Conservation (phyloP, 441 rosid species). For the Biscutella laevigata region DNA sequence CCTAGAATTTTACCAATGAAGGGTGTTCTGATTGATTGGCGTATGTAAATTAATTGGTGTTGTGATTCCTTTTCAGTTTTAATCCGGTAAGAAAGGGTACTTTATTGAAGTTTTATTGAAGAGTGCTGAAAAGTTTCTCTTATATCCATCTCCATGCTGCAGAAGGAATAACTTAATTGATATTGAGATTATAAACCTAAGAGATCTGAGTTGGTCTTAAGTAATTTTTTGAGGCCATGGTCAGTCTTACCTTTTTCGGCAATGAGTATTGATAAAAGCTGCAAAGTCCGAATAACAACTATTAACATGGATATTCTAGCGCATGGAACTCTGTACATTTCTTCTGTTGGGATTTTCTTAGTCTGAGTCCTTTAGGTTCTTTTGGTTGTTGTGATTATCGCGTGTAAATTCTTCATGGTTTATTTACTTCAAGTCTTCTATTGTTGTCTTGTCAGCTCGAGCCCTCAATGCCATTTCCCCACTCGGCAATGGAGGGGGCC, state of each 20-base stretch:
- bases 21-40: not conserved
- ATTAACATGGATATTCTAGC: not conserved
- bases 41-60: not conserved
- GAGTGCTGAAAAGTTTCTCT: not conserved
- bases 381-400: not conserved
- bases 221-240: not conserved
- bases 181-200: not conserved
- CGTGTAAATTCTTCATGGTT: not conserved
- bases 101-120: not conserved
- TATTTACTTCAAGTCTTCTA: not conserved
- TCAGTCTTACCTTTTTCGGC: constrained; percentile 13
- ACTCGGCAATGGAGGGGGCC: constrained; percentile 80
- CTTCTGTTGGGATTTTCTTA: not conserved
- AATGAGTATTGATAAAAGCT: not conserved
- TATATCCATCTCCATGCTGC: not conserved
- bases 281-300: not conserved
- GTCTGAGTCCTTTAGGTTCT: not conserved
- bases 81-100: not conserved
- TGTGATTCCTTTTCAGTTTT: not conserved
- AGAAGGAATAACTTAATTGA: constrained; percentile 4
- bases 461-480: constrained; percentile 65
- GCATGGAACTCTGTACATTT: not conserved
- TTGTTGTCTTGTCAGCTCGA: constrained; percentile 40
- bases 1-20: not conserved
- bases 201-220: constrained; percentile 1